Conservation (phyloP, 768 basidiomycete species). For the Sporobolomyces phaffii region DNA sequence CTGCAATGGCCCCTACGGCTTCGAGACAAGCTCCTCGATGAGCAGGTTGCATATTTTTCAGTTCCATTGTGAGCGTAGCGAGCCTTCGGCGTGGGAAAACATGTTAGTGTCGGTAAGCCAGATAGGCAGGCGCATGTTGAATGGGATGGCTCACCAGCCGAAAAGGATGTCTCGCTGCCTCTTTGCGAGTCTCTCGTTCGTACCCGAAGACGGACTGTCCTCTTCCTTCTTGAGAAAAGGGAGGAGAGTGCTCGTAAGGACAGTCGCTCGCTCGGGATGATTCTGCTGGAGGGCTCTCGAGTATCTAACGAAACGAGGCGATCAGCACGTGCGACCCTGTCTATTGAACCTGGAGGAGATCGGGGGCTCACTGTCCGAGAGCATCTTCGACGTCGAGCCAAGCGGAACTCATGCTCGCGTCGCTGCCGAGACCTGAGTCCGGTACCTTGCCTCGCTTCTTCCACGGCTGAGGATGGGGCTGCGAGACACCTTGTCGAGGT, state of each 20-base stretch:
- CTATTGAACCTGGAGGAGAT: background rate
- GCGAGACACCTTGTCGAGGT: background rate
- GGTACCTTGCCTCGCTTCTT: slow-evolving; percentile 23
- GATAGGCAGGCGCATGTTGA: background rate
- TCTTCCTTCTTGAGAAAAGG: slow-evolving; percentile 46
- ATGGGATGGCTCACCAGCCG: slow-evolving; percentile 45
- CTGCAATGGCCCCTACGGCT: slow-evolving; percentile 47
- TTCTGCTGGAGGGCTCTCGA: slow-evolving; percentile 31
- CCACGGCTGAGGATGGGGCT: background rate
- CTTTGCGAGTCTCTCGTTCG: slow-evolving; percentile 36
- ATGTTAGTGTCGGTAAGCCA: too few species aligned
- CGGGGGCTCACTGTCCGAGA: slow-evolving; percentile 8
- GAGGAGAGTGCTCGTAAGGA: slow-evolving; percentile 45
- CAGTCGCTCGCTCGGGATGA: slow-evolving; percentile 42
- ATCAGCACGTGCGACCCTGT: too few species aligned
- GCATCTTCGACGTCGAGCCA: slow-evolving; percentile 33
- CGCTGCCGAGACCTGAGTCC: slow-evolving; percentile 34
- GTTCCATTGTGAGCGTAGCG: slow-evolving; percentile 38
- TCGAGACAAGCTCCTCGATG: slow-evolving; percentile 50
- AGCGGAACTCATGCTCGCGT: slow-evolving; percentile 26
- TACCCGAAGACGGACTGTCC: slow-evolving; percentile 40
- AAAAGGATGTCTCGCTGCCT: slow-evolving; percentile 44
- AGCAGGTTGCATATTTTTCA: slow-evolving; percentile 47
- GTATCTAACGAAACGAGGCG: slow-evolving; percentile 32
- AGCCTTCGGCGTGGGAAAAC: background rate